Conservation (phyloP, 192 early-diverging fungal genomes). For the Neocallimastix lanati region DNA sequence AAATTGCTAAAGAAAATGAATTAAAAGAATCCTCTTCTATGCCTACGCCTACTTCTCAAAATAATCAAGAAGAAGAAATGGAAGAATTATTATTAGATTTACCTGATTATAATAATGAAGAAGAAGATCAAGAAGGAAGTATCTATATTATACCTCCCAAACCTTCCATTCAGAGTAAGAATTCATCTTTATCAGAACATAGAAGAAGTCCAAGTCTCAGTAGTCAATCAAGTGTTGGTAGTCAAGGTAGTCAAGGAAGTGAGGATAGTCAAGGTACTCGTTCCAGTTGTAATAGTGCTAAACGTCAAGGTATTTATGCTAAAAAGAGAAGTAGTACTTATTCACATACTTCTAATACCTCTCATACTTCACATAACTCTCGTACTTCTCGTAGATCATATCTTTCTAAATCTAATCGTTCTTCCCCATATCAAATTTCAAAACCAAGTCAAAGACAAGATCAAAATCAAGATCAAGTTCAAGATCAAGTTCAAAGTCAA, state of each 20-base stretch:
- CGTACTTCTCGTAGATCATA: no score
- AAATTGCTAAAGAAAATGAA: background rate
- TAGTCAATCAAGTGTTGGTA: background rate
- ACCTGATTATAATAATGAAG: no score
- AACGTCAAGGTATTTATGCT: background rate
- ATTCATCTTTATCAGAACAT: background rate
- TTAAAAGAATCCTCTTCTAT: no score
- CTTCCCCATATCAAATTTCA: no score
- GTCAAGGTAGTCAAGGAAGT: background rate
- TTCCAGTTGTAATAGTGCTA: background rate
- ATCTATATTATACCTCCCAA: background rate
- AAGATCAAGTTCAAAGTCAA: no score
- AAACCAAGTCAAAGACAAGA: no score
- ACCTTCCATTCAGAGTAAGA: background rate
- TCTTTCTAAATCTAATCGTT: no score
- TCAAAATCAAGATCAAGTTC: no score
- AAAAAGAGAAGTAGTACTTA: background rate
- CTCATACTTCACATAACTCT: background rate
- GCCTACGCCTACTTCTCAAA: no score
- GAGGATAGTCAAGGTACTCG: background rate
- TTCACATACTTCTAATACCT: background rate
- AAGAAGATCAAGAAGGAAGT: no score
- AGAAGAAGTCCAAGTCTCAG: background rate
- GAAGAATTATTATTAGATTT: no score
- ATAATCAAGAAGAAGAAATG: no score